Conservation (phyloP, 345 rosid species). For the Citrus unshiu region DNA sequence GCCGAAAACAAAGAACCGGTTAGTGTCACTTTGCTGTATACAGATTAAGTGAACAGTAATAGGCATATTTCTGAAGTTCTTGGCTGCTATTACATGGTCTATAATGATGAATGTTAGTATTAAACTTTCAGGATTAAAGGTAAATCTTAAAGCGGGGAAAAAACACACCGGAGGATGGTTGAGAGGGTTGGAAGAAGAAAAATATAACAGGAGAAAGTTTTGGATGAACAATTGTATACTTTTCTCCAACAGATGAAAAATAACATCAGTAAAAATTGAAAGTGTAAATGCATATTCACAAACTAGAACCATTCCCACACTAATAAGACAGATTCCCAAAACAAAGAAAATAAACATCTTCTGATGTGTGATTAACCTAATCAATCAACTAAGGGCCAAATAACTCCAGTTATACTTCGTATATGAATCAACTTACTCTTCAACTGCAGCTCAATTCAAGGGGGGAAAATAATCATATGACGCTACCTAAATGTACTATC, state of each 20-base stretch:
- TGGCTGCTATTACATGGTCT: not conserved
- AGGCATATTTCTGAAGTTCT: not conserved
- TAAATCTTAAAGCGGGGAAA: not conserved
- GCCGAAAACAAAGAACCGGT: not conserved
- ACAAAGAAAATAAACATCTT: not conserved
- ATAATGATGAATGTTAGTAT: not conserved
- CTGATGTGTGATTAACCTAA: not conserved
- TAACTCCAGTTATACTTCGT: not conserved
- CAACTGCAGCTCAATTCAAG: not conserved
- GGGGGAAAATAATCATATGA: no score
- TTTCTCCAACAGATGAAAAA: not conserved
- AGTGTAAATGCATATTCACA: no score
- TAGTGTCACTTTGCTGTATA: not conserved
- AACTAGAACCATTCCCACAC: not conserved
- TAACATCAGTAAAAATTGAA: not conserved
- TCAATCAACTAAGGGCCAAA: not conserved
- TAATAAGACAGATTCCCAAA: not conserved
- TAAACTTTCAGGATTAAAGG: not conserved
- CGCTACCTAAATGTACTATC: no score
- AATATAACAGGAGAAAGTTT: no score
- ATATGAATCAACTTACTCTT: not conserved
- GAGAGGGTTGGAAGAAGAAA: no score
- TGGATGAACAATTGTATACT: not conserved
- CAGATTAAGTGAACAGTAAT: not conserved
- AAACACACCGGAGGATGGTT: not conserved